These are phyloP conservation scores for Lactifluus echinatus DNA, from an alignment of 768 basidiomycete species.

Conservation along the genomic window DNA sequence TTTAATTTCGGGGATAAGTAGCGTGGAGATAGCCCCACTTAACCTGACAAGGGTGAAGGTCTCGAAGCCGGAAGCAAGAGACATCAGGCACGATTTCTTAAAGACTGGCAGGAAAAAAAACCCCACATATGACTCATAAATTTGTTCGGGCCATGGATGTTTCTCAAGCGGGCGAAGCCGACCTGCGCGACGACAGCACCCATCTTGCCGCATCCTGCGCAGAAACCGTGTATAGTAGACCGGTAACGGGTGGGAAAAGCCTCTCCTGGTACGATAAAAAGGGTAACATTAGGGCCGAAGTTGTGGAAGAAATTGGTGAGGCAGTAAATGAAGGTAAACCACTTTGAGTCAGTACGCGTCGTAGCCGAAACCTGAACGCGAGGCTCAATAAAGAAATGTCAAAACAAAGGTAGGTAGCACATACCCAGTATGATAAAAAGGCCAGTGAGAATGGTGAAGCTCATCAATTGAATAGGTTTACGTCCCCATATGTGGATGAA, in stretches of 20 bases:
- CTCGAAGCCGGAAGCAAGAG: slow-evolving; percentile 40
- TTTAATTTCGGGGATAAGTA: slow-evolving; percentile 77
- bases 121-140: slow-evolving; percentile 67
- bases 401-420: slow-evolving; percentile 15
- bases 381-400: background rate
- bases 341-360: slow-evolving; percentile 42
- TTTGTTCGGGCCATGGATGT: slow-evolving; percentile 55
- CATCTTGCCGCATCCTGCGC: slow-evolving; percentile 74
- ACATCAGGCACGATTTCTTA: background rate
- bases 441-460: slow-evolving; percentile 57
- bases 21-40: slow-evolving; percentile 73
- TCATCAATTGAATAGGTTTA: slow-evolving; percentile 75
- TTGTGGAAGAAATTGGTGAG: slow-evolving; percentile 89
- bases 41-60: slow-evolving; percentile 84
- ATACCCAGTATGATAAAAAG: slow-evolving; percentile 64
- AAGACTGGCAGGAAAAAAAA: slow-evolving; percentile 2
- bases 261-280: slow-evolving; percentile 76
- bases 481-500: slow-evolving; percentile 75
- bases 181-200: slow-evolving; percentile 79
- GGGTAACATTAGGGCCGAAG: slow-evolving; percentile 76
- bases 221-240: slow-evolving; percentile 77
- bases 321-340: slow-evolving; percentile 78
- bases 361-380: slow-evolving; percentile 54
- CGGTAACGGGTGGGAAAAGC: slow-evolving; percentile 84
- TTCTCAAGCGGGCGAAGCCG: slow-evolving; percentile 57